Evolutionary conservation across 78 protist species (phyloP), one percentile per base, ranked within the genome.

Genomic region (Dictyostelium discoideum): DNA sequence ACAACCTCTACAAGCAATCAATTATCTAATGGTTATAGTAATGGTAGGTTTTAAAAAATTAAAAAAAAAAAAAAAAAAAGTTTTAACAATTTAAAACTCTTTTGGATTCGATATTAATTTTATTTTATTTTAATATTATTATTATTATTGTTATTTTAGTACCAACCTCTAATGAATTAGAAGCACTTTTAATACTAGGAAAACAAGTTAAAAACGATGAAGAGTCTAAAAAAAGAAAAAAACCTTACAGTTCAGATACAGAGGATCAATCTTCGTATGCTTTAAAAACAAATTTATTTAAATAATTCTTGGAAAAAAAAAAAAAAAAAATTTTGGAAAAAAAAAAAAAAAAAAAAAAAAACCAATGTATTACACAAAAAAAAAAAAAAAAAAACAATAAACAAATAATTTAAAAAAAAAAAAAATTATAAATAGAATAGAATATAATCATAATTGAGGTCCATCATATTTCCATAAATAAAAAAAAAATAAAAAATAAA

Each of bases 141-240:
- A 32, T 76, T 76, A 16, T 60, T 18, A 18, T 60, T 60, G 5
- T 60, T 63, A 20, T 65, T 65, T 65, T 69, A 69, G 77, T 69
- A 26, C 77, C 26, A 69, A n/a, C 32, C 37, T 69, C 77, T 29
- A 65, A 48, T 46, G 63, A 82, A 50, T 39, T 84, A 32, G 69
- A 84, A 39, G 87, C 77, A 24, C 54, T 84, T 24, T 84, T 84
- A 46, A 84, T 14, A 60, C 20, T 84, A 20, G 87, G 87, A 16
- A 84, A 84, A 60, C 46, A 46, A 44, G 84, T 39, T 13, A 74
- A 74, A 14, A 39, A 26, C 22, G 81, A 20, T 37, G 87, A 63
- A 22, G 78, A 84, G 20, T 46, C 44, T 8, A 84, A 84, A 60
- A 84, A 84, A 63, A 84, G 87, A 60, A 84, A 84, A 84, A 42